Percentiles rank a stretch among this genome's conserved stretches.
Evolutionary conservation across 73 alveolate genomes (phyloP).

Genomic region (Durusdinium trenchii): DNA sequence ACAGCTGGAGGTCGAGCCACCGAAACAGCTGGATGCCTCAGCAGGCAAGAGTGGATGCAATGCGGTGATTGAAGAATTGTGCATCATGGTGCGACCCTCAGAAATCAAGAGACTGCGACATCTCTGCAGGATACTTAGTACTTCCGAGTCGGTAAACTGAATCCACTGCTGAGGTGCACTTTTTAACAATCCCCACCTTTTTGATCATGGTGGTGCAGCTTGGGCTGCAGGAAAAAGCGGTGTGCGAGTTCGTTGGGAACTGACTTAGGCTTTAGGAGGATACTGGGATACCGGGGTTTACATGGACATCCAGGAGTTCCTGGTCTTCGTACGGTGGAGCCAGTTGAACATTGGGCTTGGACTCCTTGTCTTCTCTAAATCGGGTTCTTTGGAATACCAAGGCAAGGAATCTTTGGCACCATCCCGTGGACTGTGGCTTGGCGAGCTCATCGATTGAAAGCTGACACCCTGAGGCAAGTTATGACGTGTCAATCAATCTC

Average conservation of each 20-base stretch:
- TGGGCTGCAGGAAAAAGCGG: not conserved
- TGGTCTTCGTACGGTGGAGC: not conserved
- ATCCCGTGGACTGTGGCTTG: slow-evolving; percentile 53
- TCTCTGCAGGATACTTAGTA: not conserved
- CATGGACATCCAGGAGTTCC: not conserved
- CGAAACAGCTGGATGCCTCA: slow-evolving; percentile 73
- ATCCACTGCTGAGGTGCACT: not conserved
- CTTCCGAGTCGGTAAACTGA: not conserved
- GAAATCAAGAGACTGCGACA: not conserved
- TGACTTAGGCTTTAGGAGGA: not conserved
- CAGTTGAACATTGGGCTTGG: not conserved
- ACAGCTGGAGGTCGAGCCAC: slow-evolving; percentile 65
- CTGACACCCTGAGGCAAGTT: too few species aligned
- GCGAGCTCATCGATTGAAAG: too few species aligned
- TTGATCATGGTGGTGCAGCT: slow-evolving; percentile 66
- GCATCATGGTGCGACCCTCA: slow-evolving; percentile 55
- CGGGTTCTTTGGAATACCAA: not conserved
- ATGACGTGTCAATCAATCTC: too few species aligned
- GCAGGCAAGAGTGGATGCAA: slow-evolving; percentile 52
- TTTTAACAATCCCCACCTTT: slow-evolving; percentile 59
- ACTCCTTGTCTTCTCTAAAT: not conserved
- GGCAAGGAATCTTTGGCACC: slow-evolving; percentile 93
- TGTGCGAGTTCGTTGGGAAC: not conserved
- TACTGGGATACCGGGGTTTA: not conserved
- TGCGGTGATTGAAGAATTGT: slow-evolving; percentile 47